Percentiles rank a stretch among this genome's conserved stretches.
Conservation (phyloP, 257 asterid species). For the Solanum arcanum region DNA sequence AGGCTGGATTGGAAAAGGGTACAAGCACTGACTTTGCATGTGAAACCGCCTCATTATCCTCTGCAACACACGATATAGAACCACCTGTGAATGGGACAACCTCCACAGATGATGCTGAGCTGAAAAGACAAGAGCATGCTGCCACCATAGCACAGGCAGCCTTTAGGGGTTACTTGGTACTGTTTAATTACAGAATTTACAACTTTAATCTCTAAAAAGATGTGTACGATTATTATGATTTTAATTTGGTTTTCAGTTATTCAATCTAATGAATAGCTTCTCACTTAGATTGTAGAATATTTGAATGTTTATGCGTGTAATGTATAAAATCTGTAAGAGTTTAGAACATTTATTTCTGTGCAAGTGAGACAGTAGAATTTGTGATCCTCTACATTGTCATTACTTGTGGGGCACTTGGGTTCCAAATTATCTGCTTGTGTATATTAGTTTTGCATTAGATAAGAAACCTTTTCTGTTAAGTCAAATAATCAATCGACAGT, state of each 20-base stretch:
- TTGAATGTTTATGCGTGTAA: not conserved
- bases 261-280: not conserved
- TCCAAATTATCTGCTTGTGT: not conserved
- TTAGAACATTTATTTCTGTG: not conserved
- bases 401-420: not conserved
- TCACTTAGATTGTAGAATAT: not conserved
- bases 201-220: not conserved
- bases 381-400: not conserved
- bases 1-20: not conserved
- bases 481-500: not conserved
- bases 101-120: slow-evolving; percentile 5
- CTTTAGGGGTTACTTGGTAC: slow-evolving; percentile 28
- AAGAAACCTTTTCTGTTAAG: not conserved
- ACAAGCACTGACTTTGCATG: not conserved
- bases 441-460: not conserved
- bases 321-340: not conserved
- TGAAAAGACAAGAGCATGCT: slow-evolving; percentile 23
- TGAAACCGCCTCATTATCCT: not conserved
- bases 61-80: not conserved
- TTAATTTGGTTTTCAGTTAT: not conserved
- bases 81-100: not conserved
- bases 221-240: too few relatives aligned
- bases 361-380: not conserved
- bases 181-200: not conserved
- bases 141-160: slow-evolving; percentile 30